Conservation (phyloP, 2,329 filamentous ascomycete genomes). For the Cucurbitaria berberidis region DNA sequence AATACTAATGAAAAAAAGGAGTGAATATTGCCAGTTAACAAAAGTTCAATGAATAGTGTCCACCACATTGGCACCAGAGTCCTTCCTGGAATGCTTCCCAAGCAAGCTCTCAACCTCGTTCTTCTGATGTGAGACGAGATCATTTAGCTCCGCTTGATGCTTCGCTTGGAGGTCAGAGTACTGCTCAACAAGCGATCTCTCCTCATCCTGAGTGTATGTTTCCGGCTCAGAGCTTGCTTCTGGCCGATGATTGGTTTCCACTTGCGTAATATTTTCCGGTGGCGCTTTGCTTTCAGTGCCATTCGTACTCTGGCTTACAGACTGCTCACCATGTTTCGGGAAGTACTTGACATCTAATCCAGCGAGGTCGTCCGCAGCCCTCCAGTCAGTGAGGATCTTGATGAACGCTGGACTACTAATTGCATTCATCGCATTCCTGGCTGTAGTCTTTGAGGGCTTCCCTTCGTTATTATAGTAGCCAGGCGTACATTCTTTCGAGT, state of each 20-base stretch:
- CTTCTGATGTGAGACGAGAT: constrained; percentile 14
- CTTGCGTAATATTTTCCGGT: background rate
- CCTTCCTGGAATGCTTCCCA: background rate
- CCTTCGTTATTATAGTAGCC: constrained; percentile 56
- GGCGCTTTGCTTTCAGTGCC: background rate
- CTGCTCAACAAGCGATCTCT: constrained; percentile 5
- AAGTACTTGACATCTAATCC: constrained; percentile 36
- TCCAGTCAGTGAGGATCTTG: constrained; percentile 43
- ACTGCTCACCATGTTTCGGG: background rate
- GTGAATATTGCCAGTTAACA: background rate
- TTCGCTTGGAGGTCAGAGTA: constrained; percentile 20
- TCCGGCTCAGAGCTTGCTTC: background rate
- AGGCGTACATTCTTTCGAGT: constrained; percentile 59
- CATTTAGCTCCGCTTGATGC: constrained; percentile 19
- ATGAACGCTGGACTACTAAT: constrained; percentile 41
- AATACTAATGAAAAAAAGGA: background rate
- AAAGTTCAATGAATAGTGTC: background rate
- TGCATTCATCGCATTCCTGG: constrained; percentile 36
- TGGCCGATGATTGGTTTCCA: background rate
- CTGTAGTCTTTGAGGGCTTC: constrained; percentile 18
- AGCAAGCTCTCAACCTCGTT: constrained; percentile 15
- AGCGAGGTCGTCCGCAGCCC: constrained; percentile 31
- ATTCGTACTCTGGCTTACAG: background rate
- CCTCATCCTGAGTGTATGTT: background rate
- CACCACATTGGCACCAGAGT: background rate